These are phyloP conservation scores for Chrysanthemum seticuspe DNA, from an alignment of 129 eudicot genomes.

Conservation along the genomic window DNA sequence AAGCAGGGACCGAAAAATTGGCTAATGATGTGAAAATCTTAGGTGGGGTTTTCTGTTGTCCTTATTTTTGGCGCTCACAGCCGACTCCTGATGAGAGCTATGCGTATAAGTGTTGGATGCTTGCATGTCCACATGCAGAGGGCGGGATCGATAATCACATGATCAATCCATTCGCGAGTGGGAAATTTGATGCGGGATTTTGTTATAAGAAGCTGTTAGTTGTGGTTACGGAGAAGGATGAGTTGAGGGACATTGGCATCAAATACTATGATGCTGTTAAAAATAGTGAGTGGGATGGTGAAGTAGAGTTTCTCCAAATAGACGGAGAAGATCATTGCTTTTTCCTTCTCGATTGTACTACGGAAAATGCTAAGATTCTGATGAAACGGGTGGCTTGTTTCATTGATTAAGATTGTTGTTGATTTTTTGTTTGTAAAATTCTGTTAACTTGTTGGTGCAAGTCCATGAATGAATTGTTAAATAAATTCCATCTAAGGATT, in stretches of 20 bases:
- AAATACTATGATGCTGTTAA: slow-evolving; percentile 38
- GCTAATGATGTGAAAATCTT: slow-evolving; percentile 19
- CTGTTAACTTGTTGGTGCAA: background rate
- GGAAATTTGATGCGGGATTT: slow-evolving; percentile 19
- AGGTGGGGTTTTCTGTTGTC: slow-evolving; percentile 24
- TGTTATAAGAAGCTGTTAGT: slow-evolving; percentile 42
- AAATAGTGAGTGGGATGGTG: slow-evolving; percentile 56
- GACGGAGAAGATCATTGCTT: slow-evolving; percentile 44
- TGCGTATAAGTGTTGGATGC: slow-evolving; percentile 30
- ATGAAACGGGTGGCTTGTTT: slow-evolving; percentile 34
- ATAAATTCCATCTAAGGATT: too few relatives aligned
- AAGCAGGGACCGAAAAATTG: slow-evolving; percentile 21
- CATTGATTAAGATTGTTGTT: slow-evolving; percentile 15
- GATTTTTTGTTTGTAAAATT: background rate
- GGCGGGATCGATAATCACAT: slow-evolving; percentile 30
- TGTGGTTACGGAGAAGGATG: slow-evolving; percentile 33
- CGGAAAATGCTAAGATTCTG: slow-evolving; percentile 46
- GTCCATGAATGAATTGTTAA: too few relatives aligned
- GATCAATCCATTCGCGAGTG: slow-evolving; percentile 40
- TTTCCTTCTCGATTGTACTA: slow-evolving; percentile 29
- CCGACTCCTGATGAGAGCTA: background rate
- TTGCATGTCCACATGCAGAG: slow-evolving; percentile 18
- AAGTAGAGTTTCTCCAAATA: slow-evolving; percentile 37
- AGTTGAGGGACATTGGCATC: slow-evolving; percentile 30
- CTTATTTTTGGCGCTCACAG: slow-evolving; percentile 31